Base-by-base conservation (phyloP, 306 rosid genomes). In the Vigna trinervia region DNA sequence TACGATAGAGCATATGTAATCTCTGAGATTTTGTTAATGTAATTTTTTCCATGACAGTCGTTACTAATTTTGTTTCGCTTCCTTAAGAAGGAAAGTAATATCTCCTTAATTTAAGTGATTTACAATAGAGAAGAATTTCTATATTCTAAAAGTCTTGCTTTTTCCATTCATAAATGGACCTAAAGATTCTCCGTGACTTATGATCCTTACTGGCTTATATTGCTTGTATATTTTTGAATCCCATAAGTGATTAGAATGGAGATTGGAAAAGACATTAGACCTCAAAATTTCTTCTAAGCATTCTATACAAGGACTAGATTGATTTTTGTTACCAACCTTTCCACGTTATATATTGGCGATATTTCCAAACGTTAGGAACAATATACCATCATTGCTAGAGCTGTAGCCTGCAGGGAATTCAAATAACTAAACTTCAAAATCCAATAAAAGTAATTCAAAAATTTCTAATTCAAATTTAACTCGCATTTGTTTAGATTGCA, bases 351-450 rank as follows among this genome's bases (percentile, higher is more conserved):
- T 52, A 53, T 19, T 23, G 56, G 57, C 22, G 2, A 61, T 46
- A 46, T 50, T 48, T 36, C 17, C 30, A 12, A 19, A 51, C 13
- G 51, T 20, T 51, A 20, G 56, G 7, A 75, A 51, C 52, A 36
- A 62, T 20, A 43, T 45, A 5, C n/a, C 68, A 60, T 11, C 57
- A 45, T 12, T 46, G n/a, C 43, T 5, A 41, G 46, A 43, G n/a
- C 8, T 59, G 61, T 56, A 22, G 4, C n/a, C 14, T 59, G 60
- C 65, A 22, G 11, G 23, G 8, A 48, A 22, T 61, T 57, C 53
- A 46, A 78, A 60, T 60, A 34, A 15, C 45, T 79, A 34, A 50
- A 36, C 64, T 61, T 48, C 73, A 2, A 28, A 5, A 43, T 52
- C 61, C 59, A 63, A 52, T 23, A 72, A 41, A 73, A 72, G 6